Evolutionary conservation across 192 early-diverging fungal species (phyloP).

Genomic region (Backusella psychrophila): DNA sequence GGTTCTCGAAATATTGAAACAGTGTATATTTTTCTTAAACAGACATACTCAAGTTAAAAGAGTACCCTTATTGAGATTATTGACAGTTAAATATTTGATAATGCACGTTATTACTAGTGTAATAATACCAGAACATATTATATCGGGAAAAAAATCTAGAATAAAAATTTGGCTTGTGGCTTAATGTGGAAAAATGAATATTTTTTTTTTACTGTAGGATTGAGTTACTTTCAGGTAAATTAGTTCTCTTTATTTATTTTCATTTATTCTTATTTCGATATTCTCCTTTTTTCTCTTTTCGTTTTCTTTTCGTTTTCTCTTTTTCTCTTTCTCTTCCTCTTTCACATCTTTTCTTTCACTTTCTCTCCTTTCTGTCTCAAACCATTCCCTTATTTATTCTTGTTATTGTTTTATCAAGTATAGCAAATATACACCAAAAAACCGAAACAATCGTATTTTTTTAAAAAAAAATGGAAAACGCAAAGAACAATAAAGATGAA

Average conservation of each 20-base stretch:
- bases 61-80: background rate
- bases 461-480: background rate
- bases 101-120: background rate
- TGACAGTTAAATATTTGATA: background rate
- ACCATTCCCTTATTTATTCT: background rate
- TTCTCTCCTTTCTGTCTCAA: background rate
- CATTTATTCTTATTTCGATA: too few relatives aligned
- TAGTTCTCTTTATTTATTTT: background rate
- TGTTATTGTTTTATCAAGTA: background rate
- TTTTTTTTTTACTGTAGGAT: background rate
- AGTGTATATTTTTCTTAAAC: background rate
- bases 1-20: background rate
- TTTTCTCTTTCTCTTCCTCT: too few relatives aligned
- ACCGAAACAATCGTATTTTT: background rate
- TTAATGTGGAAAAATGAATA: background rate
- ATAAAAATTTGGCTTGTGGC: background rate
- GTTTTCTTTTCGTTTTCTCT: background rate
- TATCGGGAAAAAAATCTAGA: background rate
- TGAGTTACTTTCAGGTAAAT: background rate
- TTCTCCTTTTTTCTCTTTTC: background rate
- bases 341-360: too few relatives aligned
- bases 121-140: background rate
- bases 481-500: background rate
- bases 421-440: background rate
- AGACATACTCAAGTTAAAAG: background rate